These are phyloP conservation scores for Nyssa sinensis DNA, from an alignment of 148 eudicot species.

Conservation along the genomic window DNA sequence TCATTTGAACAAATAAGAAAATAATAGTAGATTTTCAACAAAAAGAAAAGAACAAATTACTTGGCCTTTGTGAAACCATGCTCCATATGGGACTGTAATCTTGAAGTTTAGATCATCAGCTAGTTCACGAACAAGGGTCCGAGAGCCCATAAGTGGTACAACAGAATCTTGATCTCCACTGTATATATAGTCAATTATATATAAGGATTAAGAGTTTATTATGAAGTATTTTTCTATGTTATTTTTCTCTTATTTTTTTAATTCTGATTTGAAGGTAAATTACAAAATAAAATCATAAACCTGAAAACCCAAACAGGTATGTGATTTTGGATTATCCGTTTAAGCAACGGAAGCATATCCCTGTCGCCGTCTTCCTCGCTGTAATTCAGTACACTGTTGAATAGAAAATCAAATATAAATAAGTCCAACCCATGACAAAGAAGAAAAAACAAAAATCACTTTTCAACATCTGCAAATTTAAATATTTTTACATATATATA, in stretches of 20 bases:
- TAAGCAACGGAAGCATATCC: slow-evolving; percentile 64
- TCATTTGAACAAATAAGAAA: too few relatives aligned
- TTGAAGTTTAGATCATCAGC: slow-evolving; percentile 53
- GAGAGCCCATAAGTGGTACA: slow-evolving; percentile 69
- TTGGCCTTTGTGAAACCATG: slow-evolving; percentile 79
- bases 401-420: too few relatives aligned
- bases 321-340: slow-evolving; percentile 47
- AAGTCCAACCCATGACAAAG: too few relatives aligned
- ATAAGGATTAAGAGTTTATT: too few relatives aligned
- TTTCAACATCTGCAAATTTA: too few relatives aligned
- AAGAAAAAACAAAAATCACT: too few relatives aligned
- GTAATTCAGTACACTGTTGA: slow-evolving; percentile 50
- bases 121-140: slow-evolving; percentile 72
- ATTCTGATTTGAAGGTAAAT: background rate
- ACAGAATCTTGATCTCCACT: slow-evolving; percentile 90
- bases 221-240: too few relatives aligned
- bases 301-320: slow-evolving; percentile 83
- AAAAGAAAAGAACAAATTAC: slow-evolving; percentile 18
- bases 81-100: slow-evolving; percentile 64
- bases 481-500: too few relatives aligned
- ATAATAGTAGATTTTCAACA: slow-evolving; percentile 43
- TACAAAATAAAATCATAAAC: slow-evolving; percentile 21
- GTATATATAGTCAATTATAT: background rate
- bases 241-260: too few relatives aligned
- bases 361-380: slow-evolving; percentile 55